phyloP scores from a whole-genome alignment of 371 early-diverging fungal genomes.

The Apophysomyces trapeziformis region DNA sequence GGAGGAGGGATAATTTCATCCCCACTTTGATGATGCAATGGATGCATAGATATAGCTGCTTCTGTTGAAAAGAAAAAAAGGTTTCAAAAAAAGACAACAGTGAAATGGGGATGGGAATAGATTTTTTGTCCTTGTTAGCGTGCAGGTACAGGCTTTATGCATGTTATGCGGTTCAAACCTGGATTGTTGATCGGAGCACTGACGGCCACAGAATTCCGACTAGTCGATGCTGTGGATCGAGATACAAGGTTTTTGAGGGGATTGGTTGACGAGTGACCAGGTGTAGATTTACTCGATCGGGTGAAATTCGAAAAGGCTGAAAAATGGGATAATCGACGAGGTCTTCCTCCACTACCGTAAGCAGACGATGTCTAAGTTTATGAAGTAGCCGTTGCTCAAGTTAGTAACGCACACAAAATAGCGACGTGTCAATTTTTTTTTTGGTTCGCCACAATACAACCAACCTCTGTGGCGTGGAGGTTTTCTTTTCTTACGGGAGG shows the following conservation, averaged over 20 bases:
- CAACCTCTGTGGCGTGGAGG: conserved; percentile 23
- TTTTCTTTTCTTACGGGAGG: conserved; percentile 26
- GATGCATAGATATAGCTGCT: conserved; percentile 56
- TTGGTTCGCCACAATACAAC: too few relatives aligned
- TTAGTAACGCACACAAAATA: background rate
- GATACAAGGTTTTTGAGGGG: conserved; percentile 36
- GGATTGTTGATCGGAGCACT: conserved; percentile 34
- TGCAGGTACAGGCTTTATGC: background rate
- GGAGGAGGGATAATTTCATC: background rate
- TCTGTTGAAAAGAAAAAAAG: conserved; percentile 30
- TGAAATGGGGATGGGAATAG: conserved; percentile 9
- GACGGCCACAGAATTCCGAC: conserved; percentile 25
- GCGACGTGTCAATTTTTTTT: background rate
- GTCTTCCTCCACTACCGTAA: conserved; percentile 16
- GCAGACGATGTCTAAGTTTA: conserved; percentile 1
- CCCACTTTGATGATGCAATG: conserved; percentile 30
- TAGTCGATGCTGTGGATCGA: conserved; percentile 22
- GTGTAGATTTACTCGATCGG: conserved; percentile 27
- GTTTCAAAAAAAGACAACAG: conserved; percentile 5
- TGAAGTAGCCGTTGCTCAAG: too few relatives aligned
- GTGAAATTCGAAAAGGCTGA: conserved; percentile 32
- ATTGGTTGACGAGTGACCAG: conserved; percentile 11
- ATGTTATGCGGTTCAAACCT: conserved; percentile 20
- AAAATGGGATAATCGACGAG: conserved; percentile 39
- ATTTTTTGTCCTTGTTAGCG: background rate